Evolutionary conservation across 306 rosid species (phyloP).

Genomic region (Casuarina equisetifolia): DNA sequence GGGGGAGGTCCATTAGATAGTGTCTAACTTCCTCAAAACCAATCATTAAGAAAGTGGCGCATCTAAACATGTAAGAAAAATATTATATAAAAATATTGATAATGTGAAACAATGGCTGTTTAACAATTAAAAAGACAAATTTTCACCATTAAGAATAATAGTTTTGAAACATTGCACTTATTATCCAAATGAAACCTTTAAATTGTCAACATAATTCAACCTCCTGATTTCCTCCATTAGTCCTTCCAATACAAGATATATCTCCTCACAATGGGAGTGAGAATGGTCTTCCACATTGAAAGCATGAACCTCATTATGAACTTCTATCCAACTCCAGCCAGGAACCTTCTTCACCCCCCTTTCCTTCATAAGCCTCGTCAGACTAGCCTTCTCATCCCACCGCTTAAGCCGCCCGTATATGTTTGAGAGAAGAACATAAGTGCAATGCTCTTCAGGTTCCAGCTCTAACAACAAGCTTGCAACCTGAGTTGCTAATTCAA

Average conservation of each 20-base stretch:
- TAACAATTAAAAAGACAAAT: background rate
- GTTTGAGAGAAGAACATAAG: conserved; percentile 67
- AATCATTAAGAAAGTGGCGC: no score
- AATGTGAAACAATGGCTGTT: no score
- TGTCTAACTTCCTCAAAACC: no score
- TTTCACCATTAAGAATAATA: background rate
- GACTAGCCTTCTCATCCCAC: conserved; percentile 68
- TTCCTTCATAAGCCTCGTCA: conserved; percentile 74
- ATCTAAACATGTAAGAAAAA: no score
- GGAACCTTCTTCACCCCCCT: conserved; percentile 79
- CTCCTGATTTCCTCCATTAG: conserved; percentile 48
- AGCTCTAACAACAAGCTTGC: conserved; percentile 55
- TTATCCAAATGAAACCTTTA: background rate
- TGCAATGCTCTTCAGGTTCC: conserved; percentile 84
- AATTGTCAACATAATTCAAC: conserved; percentile 20
- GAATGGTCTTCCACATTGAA: conserved; percentile 80
- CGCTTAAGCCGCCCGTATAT: conserved; percentile 63
- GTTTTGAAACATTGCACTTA: background rate
- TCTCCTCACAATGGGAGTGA: conserved; percentile 47
- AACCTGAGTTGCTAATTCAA: conserved; percentile 70
- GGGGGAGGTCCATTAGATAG: no score
- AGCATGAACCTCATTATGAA: conserved; percentile 62
- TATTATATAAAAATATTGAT: no score
- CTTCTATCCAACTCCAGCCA: conserved; percentile 92
- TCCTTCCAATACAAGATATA: conserved; percentile 44